Evolutionary conservation across 768 basidiomycete genomes (phyloP).

Genomic region (Ramaria rubella): DNA sequence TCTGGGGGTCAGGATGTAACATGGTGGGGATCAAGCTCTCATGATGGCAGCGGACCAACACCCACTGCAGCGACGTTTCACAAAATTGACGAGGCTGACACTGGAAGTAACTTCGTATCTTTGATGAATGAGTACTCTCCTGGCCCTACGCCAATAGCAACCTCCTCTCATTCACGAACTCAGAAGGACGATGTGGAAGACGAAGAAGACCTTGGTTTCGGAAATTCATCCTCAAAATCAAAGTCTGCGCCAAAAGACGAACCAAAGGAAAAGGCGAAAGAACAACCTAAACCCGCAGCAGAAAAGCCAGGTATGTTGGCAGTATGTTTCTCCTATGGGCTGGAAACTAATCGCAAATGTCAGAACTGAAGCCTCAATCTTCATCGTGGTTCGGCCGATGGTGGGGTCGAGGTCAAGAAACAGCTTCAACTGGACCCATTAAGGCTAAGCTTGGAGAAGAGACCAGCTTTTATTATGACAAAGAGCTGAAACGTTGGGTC

Average conservation of each 20-base stretch:
- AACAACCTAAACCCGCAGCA: constrained; percentile 21
- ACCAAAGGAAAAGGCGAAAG: constrained; percentile 27
- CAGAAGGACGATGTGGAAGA: constrained; percentile 45
- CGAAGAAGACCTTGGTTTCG: constrained; percentile 86
- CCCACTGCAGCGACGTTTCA: constrained; percentile 68
- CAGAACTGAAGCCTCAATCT: constrained; percentile 17
- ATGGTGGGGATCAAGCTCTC: constrained; percentile 57
- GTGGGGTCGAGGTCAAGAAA: constrained; percentile 61
- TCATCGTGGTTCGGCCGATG: constrained; percentile 75
- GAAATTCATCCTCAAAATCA: constrained; percentile 43
- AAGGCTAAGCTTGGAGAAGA: constrained; percentile 93
- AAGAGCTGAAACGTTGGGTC: constrained; percentile 93
- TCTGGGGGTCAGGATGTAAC: constrained; percentile 34
- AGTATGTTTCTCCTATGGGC: constrained; percentile 5
- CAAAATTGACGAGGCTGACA: constrained; percentile 36
- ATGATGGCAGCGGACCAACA: constrained; percentile 39
- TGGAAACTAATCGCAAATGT: background rate
- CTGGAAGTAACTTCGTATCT: constrained; percentile 66
- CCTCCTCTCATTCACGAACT: constrained; percentile 11
- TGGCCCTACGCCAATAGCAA: constrained; percentile 28
- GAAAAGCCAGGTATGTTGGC: constrained; percentile 16
- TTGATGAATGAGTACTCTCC: constrained; percentile 64
- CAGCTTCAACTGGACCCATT: constrained; percentile 56
- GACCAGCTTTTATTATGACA: constrained; percentile 86
- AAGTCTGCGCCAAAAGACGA: constrained; percentile 19